Percentiles rank a stretch among this genome's conserved stretches.
These are phyloP conservation scores for Debaryomyces singareniensis DNA, from an alignment of 1,139 yeast species.

Conservation along the genomic window DNA sequence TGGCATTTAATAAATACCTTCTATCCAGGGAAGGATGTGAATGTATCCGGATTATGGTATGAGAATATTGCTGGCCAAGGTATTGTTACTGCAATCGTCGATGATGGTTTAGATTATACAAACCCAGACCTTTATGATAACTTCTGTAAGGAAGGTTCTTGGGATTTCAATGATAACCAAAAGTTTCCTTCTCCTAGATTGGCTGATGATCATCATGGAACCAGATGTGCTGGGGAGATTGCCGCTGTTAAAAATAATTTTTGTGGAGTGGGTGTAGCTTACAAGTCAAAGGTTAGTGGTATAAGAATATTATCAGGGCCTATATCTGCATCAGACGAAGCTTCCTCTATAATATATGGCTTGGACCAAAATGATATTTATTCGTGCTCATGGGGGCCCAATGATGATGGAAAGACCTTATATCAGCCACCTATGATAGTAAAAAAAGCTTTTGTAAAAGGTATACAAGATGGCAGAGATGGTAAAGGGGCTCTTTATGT, in stretches of 20 bases:
- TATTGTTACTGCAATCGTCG: conserved; percentile 79
- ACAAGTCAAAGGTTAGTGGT: conserved; percentile 80
- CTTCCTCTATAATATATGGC: conserved; percentile 76
- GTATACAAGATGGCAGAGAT: conserved; percentile 77
- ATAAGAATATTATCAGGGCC: conserved; percentile 79
- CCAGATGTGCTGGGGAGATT: conserved; percentile 97
- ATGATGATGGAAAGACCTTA: conserved; percentile 84
- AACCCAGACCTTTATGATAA: conserved; percentile 65
- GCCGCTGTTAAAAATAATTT: conserved; percentile 83
- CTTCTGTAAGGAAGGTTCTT: conserved; percentile 71
- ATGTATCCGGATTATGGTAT: conserved; percentile 82
- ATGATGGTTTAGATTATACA: conserved; percentile 88
- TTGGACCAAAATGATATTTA: conserved; percentile 83
- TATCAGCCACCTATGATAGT: conserved; percentile 80
- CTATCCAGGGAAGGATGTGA: conserved; percentile 78
- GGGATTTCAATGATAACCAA: conserved; percentile 83
- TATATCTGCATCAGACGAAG: conserved; percentile 83
- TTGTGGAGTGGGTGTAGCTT: conserved; percentile 96
- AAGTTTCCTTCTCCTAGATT: conserved; percentile 75
- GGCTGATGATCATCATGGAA: conserved; percentile 89
- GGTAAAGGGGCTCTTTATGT: conserved; percentile 86
- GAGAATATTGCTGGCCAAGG: conserved; percentile 80
- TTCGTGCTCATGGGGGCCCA: conserved; percentile 99
- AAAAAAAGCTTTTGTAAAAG: conserved; percentile 73
- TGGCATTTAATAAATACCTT: conserved; percentile 83